Base-by-base conservation (phyloP, 2,329 filamentous ascomycete genomes). In the Paraphoma sp. region DNA sequence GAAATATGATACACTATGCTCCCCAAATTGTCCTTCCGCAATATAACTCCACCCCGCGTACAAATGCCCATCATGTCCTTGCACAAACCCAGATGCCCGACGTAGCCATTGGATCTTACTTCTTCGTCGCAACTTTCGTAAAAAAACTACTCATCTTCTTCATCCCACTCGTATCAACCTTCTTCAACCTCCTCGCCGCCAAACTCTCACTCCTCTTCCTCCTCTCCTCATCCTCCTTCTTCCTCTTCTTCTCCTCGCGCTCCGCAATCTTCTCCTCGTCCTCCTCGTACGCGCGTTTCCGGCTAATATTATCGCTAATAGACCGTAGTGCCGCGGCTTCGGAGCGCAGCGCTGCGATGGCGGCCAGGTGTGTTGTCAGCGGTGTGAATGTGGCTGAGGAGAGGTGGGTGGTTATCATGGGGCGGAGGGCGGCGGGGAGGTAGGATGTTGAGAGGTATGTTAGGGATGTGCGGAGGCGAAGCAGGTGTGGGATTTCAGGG, bases 71-170 rank as follows among this genome's bases (percentile, higher is more conserved):
- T 23, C 30, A 41, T 12, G 5, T 14, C 11, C 46, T 9, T 9
- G 4, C 33, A 31, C 17, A 6, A n/a, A 18, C 8, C 17, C 45
- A 5, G n/a, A n/a, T n/a, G n/a, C n/a, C n/a, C n/a, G n/a, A n/a
- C n/a, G n/a, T n/a, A n/a, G n/a, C n/a, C n/a, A n/a, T n/a, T n/a
- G n/a, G n/a, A n/a, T n/a, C n/a, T n/a, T 38, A 59, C 41, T 48
- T 41, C 57, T 65, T 69, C 65, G 76, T 77, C 8, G 68, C 60
- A 51, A 79, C 80, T 79, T 94, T 96, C 57, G 87, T 87, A 76
- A 99, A 99, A 79, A 99, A 99, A 59, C 89, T 86, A 73, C 91
- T 97, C 85, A 99, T 86, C 82, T 98, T 99, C 84, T 91, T 95
- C 95, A 99, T 99, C 1, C 95, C 95, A 18, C 80, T 86, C 0